Conservation (phyloP, 1,284 basidiomycete species). For the Trametes hirsuta region DNA sequence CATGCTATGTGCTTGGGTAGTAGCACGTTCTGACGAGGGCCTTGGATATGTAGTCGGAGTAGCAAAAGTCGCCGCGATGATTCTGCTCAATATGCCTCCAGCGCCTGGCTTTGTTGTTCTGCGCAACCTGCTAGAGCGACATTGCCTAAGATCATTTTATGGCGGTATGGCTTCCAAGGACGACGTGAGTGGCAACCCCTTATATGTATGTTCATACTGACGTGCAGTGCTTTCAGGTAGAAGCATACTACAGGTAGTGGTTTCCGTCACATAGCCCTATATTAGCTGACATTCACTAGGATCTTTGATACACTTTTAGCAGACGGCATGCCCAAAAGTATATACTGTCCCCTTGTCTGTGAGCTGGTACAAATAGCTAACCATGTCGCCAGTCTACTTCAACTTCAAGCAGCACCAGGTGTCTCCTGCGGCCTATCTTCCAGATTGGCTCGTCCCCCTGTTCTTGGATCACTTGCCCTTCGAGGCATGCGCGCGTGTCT, state of each 20-base stretch:
- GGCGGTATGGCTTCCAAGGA: slow-evolving; percentile 70
- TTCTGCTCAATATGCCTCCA: slow-evolving; percentile 84
- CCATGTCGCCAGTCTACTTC: slow-evolving; percentile 71
- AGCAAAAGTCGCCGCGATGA: slow-evolving; percentile 86
- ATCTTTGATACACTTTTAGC: slow-evolving; percentile 93
- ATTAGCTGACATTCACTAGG: slow-evolving; percentile 42
- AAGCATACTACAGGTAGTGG: slow-evolving; percentile 70
- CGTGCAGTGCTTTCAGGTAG: slow-evolving; percentile 52
- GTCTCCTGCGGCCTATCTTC: slow-evolving; percentile 77
- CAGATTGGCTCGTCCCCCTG: slow-evolving; percentile 80
- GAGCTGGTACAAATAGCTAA: slow-evolving; percentile 13
- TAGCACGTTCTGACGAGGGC: slow-evolving; percentile 87
- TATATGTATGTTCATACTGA: neutral
- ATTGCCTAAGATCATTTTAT: slow-evolving; percentile 87
- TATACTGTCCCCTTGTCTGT: slow-evolving; percentile 26
- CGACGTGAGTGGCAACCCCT: slow-evolving; percentile 63
- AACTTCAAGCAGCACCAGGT: slow-evolving; percentile 94
- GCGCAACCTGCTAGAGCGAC: slow-evolving; percentile 87
- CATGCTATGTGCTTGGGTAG: slow-evolving; percentile 89
- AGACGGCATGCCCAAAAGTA: slow-evolving; percentile 94
- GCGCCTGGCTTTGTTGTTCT: slow-evolving; percentile 85
- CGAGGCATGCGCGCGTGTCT: slow-evolving; percentile 84
- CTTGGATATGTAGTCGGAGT: slow-evolving; percentile 74
- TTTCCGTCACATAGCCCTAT: slow-evolving; percentile 10
- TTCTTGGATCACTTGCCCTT: slow-evolving; percentile 90